Evolutionary conservation across 202 grass and related monocot species (phyloP), one percentile per base, ranked within the genome.

Genomic region (Zoysia matrella): DNA sequence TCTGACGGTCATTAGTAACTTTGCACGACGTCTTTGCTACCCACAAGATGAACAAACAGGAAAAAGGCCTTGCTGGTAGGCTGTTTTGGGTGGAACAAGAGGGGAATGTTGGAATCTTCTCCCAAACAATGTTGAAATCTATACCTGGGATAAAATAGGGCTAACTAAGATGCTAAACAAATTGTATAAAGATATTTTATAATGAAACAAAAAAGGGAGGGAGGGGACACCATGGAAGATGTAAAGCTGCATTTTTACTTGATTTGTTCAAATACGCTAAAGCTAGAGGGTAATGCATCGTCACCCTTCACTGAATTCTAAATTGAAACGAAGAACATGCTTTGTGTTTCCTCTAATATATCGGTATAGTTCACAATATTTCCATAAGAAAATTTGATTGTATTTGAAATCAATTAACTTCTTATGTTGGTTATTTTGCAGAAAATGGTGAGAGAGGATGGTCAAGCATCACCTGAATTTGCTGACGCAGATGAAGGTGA

Each of bases 391-490:
- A 52, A 0, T 1, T 51, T 8, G 41, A 75, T 62, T 56, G 41
- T 70, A 60, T 71, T 69, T 15, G 14, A n/a, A 55, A n/a, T 18
- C 15, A 16, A 22, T 22, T 22, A 22, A 22, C 22, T 22, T 8
- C 0, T 79, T 77, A 4, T 42, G 51, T 65, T 91, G 63, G 51
- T 67, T 89, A 11, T 52, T 74, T 84, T 84, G 41, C 75, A 97
- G 92, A 97, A 97, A 89, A 80, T 46, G 64, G 74, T 90, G 10
- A 88, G 77, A 79, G 80, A 94, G 61, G 91, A 91, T 22, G 91
- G 89, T 67, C 83, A 85, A 61, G 79, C 80, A 71, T 90, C 86
- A 60, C 94, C 94, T 76, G 87, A 97, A 89, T 97, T 97, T 86
- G 94, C 92, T 15, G 86, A 94, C 71, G 88, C 78, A 5, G 84